Evolutionary conservation across 2,329 filamentous ascomycete genomes (phyloP).

Genomic region (Sporothrix brasiliensis): DNA sequence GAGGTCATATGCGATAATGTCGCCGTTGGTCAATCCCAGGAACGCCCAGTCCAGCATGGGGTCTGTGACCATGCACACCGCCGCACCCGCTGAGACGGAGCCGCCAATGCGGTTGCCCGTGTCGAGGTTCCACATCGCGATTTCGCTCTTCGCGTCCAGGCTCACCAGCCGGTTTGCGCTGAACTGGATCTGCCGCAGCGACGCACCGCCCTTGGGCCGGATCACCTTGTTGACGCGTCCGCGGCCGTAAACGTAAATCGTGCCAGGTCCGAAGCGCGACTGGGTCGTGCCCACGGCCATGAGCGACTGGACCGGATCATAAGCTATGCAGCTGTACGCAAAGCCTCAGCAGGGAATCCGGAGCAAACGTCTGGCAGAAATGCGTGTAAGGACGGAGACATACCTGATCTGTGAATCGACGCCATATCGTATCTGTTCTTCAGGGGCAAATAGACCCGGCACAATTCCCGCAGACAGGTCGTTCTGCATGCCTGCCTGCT

Average conservation of each 20-base stretch:
- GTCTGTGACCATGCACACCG: constrained; percentile 76
- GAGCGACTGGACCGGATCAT: constrained; percentile 91
- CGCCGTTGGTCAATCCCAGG: constrained; percentile 78
- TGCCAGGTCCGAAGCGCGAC: constrained; percentile 79
- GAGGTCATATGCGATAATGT: constrained; percentile 89
- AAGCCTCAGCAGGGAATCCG: constrained; percentile 41
- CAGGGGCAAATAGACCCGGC: constrained; percentile 76
- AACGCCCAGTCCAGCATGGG: constrained; percentile 93
- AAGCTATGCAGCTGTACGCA: constrained; percentile 46
- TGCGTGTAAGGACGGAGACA: constrained; percentile 32
- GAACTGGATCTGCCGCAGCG: constrained; percentile 79
- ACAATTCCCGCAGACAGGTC: constrained; percentile 83
- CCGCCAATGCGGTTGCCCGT: constrained; percentile 66
- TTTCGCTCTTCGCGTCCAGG: constrained; percentile 81
- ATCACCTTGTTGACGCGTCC: constrained; percentile 77
- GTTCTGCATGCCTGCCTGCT: constrained; percentile 89
- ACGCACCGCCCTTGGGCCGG: constrained; percentile 69
- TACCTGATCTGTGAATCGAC: constrained; percentile 75
- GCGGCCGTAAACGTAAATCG: constrained; percentile 87
- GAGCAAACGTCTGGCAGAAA: background rate
- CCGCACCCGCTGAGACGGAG: constrained; percentile 75
- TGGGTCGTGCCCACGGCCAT: constrained; percentile 89
- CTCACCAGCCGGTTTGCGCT: constrained; percentile 82
- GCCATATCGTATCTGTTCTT: constrained; percentile 81
- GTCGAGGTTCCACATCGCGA: constrained; percentile 80